Conservation (phyloP, 1,139 yeast species). For the Candida neerlandica region DNA sequence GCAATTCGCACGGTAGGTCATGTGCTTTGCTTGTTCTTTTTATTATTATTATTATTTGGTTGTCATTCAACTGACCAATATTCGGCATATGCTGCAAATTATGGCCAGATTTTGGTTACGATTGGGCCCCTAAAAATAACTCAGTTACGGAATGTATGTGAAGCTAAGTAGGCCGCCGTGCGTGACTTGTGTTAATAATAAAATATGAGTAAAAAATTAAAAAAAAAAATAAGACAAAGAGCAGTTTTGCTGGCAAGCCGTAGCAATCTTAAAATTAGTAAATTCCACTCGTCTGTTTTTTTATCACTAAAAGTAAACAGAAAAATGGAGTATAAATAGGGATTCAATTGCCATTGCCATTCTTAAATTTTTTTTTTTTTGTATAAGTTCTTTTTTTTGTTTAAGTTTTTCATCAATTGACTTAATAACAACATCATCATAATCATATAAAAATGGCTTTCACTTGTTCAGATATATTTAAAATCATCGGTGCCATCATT, state of each 20-base stretch:
- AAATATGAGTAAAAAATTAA: neutral
- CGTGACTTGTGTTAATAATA: neutral
- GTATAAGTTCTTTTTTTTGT: neutral
- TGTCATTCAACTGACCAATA: neutral
- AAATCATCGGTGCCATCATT: constrained; percentile 62
- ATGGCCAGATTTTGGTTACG: neutral
- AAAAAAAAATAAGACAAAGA: too few species aligned
- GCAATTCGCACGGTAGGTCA: too few species aligned
- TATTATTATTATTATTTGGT: too few species aligned
- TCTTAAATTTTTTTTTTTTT: neutral
- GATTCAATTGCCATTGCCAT: neutral
- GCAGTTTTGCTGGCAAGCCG: neutral
- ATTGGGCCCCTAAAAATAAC: neutral
- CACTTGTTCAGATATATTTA: constrained; percentile 59
- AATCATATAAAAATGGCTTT: constrained; percentile 40
- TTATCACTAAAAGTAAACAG: neutral
- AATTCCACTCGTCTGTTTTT: neutral
- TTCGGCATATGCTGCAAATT: neutral
- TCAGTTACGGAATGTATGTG: neutral
- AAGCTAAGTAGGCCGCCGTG: neutral
- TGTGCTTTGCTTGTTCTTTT: too few species aligned
- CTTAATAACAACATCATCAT: neutral
- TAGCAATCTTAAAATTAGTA: neutral
- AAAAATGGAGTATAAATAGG: neutral
- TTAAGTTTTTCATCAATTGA: neutral